Percentiles rank a stretch among this genome's conserved stretches.
Evolutionary conservation across 768 basidiomycete species (phyloP).

Genomic region (Xanthoconium purpureum): DNA sequence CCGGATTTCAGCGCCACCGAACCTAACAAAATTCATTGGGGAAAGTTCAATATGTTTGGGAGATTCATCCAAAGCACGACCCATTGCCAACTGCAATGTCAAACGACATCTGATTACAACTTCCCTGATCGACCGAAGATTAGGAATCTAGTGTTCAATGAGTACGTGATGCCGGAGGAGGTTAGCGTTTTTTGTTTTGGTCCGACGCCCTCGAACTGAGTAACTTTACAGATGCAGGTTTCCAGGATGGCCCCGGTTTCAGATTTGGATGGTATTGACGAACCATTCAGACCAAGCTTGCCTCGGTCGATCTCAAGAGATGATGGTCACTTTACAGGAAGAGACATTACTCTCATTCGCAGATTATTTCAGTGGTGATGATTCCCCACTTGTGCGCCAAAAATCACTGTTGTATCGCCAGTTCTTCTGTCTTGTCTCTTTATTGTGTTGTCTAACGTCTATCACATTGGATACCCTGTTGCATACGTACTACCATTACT

Average conservation of each 20-base stretch:
- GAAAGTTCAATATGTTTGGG: slow-evolving; percentile 92
- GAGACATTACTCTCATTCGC: slow-evolving; percentile 47
- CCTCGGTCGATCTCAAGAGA: slow-evolving; percentile 34
- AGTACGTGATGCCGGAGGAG: slow-evolving; percentile 67
- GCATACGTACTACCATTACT: slow-evolving; percentile 35
- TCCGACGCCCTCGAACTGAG: slow-evolving; percentile 3
- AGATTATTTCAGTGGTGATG: slow-evolving; percentile 47
- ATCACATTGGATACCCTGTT: slow-evolving; percentile 34
- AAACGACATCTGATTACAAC: slow-evolving; percentile 53
- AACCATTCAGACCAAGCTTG: slow-evolving; percentile 35
- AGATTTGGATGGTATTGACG: slow-evolving; percentile 39
- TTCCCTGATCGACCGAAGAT: slow-evolving; percentile 58
- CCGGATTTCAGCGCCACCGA: slow-evolving; percentile 65
- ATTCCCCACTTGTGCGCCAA: slow-evolving; percentile 18
- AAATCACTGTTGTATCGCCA: slow-evolving; percentile 29
- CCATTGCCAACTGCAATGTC: slow-evolving; percentile 76
- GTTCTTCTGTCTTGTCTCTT: slow-evolving; percentile 24
- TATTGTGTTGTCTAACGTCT: slow-evolving; percentile 27
- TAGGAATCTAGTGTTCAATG: slow-evolving; percentile 50
- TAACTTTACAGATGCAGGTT: slow-evolving; percentile 54
- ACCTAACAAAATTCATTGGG: slow-evolving; percentile 84
- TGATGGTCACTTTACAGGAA: slow-evolving; percentile 29
- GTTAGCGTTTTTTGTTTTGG: slow-evolving; percentile 36
- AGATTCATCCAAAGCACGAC: slow-evolving; percentile 76
- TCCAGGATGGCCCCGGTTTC: slow-evolving; percentile 57